Base-by-base conservation (phyloP, 2,329 filamentous ascomycete genomes). In the Fragosphaeria purpurea region DNA sequence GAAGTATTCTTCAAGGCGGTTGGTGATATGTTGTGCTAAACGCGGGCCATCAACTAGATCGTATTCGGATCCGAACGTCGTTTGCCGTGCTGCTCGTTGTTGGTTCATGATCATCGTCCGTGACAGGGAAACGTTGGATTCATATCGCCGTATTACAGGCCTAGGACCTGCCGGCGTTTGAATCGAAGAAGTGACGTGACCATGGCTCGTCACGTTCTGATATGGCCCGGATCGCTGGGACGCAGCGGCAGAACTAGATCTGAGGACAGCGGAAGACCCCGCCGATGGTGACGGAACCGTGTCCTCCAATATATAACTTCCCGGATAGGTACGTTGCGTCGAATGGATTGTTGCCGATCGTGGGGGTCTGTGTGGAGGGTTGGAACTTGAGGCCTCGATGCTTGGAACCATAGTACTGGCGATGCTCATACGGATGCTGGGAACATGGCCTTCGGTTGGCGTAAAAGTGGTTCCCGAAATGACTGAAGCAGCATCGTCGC, bases 1-100 rank as follows among this genome's bases (percentile, higher is more conserved):
- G 55, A 75, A 80, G 53, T 77, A 79, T 32, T 74, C 70, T 49
- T 80, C 75, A 2, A 80, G 64, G 2, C 75, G 70, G 22, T 62
- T 65, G 52, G 76, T 67, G 7, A 77, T 68, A 50, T 77, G 75
- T 11, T 65, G 60, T 5, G 75, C 68, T 47, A 80, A 70, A 35
- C 61, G 65, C 7, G 71, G 73, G 1, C 68, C 67, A 37, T 71
- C 69, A 3, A 69, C 66, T 4, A 70, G 60, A 31, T 70, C 60
- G 7, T 66, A 57, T 3, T 61, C 60, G 12, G 56, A 51, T 6
- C 55, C 52, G 30, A 73, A 70, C 0, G 65, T 65, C 1, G 69
- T 69, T 13, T 64, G 68, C 45, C 66, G 67, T 33, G 65, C 59
- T 44, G 62, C 64, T 46, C 71, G 67, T 45, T 72, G 68, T 51